Percentiles rank a stretch among this genome's conserved stretches.
phyloP scores from a whole-genome alignment of 2,329 filamentous ascomycete species.

The Paecilomyces formosus region DNA sequence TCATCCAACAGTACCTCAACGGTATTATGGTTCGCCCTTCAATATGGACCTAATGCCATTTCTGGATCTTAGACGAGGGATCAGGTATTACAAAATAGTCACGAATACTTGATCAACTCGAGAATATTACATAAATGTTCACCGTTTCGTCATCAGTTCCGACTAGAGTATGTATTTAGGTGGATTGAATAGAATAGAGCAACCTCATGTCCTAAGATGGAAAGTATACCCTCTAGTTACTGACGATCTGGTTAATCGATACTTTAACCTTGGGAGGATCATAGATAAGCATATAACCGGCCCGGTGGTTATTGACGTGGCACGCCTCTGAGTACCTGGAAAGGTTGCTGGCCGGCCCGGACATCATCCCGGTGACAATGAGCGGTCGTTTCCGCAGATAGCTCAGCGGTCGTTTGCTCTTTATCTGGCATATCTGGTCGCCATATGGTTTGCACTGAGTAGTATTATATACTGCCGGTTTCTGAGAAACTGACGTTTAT shows the following conservation, averaged over 20 bases:
- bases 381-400: neutral
- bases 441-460: neutral
- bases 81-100: neutral
- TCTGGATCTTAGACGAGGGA: neutral
- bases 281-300: neutral
- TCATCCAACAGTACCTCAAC: neutral
- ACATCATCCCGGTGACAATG: neutral
- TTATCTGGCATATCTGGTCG: neutral
- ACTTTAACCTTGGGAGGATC: neutral
- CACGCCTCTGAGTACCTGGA: neutral
- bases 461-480: neutral
- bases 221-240: neutral
- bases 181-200: neutral
- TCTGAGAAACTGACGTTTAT: neutral
- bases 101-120: neutral
- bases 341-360: neutral
- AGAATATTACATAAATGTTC: neutral
- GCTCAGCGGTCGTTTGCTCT: neutral
- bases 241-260: neutral
- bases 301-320: neutral
- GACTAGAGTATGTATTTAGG: neutral
- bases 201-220: neutral
- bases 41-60: neutral
- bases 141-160: neutral
- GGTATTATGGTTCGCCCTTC: neutral